These are phyloP conservation scores for Hydrangea macrophylla DNA, from an alignment of 148 eudicot species.

Conservation along the genomic window DNA sequence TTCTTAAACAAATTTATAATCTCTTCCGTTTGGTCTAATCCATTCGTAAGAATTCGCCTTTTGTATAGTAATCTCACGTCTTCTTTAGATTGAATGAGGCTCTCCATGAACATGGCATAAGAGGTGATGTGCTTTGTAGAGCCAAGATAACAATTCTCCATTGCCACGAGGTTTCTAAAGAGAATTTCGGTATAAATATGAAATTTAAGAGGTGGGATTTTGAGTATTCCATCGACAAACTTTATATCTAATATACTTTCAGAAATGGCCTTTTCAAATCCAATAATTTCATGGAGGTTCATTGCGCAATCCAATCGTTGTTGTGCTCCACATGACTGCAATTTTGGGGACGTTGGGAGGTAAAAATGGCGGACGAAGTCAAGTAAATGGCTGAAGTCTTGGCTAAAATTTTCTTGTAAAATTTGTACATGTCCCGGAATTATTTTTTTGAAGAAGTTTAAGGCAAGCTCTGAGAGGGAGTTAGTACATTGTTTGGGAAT, in stretches of 20 bases:
- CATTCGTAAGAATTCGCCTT: conserved; percentile 23
- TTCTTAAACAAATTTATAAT: conserved; percentile 32
- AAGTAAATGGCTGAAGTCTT: conserved; percentile 44
- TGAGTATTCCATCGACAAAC: conserved; percentile 31
- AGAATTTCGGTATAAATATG: conserved; percentile 35
- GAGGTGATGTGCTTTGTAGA: conserved; percentile 43
- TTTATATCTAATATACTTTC: conserved; percentile 33
- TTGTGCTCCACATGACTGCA: background rate
- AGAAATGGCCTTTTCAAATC: conserved; percentile 15
- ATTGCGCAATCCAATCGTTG: conserved; percentile 2
- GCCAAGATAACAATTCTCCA: conserved; percentile 33
- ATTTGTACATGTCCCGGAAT: conserved; percentile 28
- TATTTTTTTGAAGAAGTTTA: conserved; percentile 40
- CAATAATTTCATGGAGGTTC: conserved; percentile 1
- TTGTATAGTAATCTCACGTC: conserved; percentile 33
- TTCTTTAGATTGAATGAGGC: conserved; percentile 23
- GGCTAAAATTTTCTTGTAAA: conserved; percentile 26
- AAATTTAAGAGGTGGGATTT: conserved; percentile 42
- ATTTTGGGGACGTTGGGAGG: conserved; percentile 31
- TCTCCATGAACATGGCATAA: conserved; percentile 35
- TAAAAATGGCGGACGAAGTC: conserved; percentile 49
- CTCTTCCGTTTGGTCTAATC: conserved; percentile 21
- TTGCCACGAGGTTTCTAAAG: conserved; percentile 48
- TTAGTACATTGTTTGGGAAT: conserved; percentile 25
- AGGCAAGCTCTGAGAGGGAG: conserved; percentile 38